A percentile compares a stretch with the other conserved stretches of the same genome.
phyloP scores from a whole-genome alignment of 108 stramenopile species.

The Skeletonema grethae region DNA sequence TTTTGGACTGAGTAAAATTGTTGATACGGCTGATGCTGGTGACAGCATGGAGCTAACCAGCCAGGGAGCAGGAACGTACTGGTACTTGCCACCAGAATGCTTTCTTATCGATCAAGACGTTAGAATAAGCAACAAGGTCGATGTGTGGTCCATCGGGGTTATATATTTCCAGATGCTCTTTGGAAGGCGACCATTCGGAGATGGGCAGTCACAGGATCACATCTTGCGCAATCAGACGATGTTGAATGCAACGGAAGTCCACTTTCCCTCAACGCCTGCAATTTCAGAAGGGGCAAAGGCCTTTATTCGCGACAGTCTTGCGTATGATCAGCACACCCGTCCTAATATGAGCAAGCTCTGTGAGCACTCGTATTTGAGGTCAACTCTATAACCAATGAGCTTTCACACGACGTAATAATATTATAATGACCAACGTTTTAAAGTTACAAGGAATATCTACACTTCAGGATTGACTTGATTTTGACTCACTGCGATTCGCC shows the following conservation, averaged over 20 bases:
- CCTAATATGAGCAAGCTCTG: slow-evolving; percentile 92
- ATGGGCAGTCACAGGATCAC: slow-evolving; percentile 95
- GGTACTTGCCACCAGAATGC: slow-evolving; percentile 99
- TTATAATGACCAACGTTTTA: not conserved
- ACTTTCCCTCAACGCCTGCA: slow-evolving; percentile 82
- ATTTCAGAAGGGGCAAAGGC: slow-evolving; percentile 93
- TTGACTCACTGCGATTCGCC: not conserved
- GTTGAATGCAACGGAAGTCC: slow-evolving; percentile 90
- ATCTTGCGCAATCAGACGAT: slow-evolving; percentile 89
- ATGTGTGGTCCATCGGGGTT: slow-evolving; percentile 99
- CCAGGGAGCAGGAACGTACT: slow-evolving; percentile 99
- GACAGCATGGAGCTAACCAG: slow-evolving; percentile 98
- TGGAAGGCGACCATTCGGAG: slow-evolving; percentile 96
- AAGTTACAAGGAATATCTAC: not conserved
- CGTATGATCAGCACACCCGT: slow-evolving; percentile 87
- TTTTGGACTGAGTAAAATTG: slow-evolving; percentile 96
- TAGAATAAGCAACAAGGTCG: slow-evolving; percentile 94
- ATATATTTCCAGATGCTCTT: slow-evolving; percentile 99
- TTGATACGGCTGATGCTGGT: slow-evolving; percentile 71
- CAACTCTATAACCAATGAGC: not conserved
- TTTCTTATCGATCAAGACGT: slow-evolving; percentile 85
- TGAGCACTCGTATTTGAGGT: slow-evolving; percentile 64
- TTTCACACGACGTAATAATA: not conserved
- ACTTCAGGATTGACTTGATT: not conserved
- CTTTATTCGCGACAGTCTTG: slow-evolving; percentile 91